These are phyloP conservation scores for Candida sojae DNA, from an alignment of 1,139 yeast genomes.

Conservation along the genomic window DNA sequence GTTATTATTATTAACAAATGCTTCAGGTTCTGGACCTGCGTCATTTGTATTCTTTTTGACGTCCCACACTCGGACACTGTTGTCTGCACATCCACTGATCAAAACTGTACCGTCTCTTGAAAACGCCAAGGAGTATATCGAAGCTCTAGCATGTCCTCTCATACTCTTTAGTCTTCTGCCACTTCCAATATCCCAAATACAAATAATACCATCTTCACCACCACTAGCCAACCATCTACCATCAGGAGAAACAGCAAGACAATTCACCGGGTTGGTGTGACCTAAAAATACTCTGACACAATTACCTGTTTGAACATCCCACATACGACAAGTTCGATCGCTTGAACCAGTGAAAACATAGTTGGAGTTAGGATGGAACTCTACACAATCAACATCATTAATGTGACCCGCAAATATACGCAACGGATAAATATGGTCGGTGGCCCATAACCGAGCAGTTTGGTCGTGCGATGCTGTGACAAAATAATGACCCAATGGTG, in stretches of 20 bases:
- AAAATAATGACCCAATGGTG: slow-evolving; percentile 95
- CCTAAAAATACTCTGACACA: slow-evolving; percentile 95
- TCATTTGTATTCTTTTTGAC: slow-evolving; percentile 82
- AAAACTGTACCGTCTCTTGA: slow-evolving; percentile 86
- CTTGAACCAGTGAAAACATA: slow-evolving; percentile 93
- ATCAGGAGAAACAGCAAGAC: slow-evolving; percentile 90
- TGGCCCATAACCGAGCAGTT: slow-evolving; percentile 96
- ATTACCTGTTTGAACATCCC: slow-evolving; percentile 91
- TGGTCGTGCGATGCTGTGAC: slow-evolving; percentile 98
- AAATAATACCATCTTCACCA: slow-evolving; percentile 88
- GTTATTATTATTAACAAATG: slow-evolving; percentile 42
- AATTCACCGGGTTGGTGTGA: slow-evolving; percentile 84
- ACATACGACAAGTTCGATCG: slow-evolving; percentile 95
- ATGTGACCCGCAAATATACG: slow-evolving; percentile 97
- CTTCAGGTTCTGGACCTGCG: slow-evolving; percentile 80
- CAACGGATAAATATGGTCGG: slow-evolving; percentile 95
- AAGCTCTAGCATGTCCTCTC: slow-evolving; percentile 89
- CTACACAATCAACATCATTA: slow-evolving; percentile 93
- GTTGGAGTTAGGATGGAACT: slow-evolving; percentile 94
- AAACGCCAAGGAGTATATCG: slow-evolving; percentile 83
- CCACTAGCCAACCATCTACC: slow-evolving; percentile 97
- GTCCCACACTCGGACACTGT: slow-evolving; percentile 95
- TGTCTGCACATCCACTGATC: slow-evolving; percentile 92
- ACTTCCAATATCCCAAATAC: slow-evolving; percentile 92
- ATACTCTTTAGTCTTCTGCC: slow-evolving; percentile 81